These are phyloP conservation scores for Coemansia javaensis DNA, from an alignment of 192 early-diverging fungal genomes.

Conservation along the genomic window DNA sequence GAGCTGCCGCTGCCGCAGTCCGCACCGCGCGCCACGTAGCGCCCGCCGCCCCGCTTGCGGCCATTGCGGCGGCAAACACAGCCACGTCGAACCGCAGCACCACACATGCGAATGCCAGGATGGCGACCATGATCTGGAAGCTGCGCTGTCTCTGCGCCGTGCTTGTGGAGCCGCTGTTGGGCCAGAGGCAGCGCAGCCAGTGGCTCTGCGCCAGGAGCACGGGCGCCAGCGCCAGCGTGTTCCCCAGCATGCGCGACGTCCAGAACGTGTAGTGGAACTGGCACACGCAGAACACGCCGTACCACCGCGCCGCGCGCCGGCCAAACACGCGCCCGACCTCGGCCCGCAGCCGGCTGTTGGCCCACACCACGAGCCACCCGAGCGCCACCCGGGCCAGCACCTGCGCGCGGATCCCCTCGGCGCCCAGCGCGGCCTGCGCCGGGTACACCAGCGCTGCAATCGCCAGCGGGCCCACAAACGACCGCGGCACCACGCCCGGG, in stretches of 20 bases:
- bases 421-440: constrained; percentile 12
- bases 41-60: constrained; percentile 13
- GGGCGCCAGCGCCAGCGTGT: constrained; percentile 75
- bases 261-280: constrained; percentile 93
- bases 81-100: constrained; percentile 61
- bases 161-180: constrained; percentile 1
- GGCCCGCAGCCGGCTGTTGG: constrained; percentile 51
- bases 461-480: constrained; percentile 81
- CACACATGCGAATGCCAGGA: constrained; percentile 39
- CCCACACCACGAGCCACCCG: constrained; percentile 52
- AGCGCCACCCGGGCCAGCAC: constrained; percentile 36
- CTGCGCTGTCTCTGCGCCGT: not conserved
- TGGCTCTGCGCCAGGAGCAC: constrained; percentile 51
- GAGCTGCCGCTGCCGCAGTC: not conserved
- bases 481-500: constrained; percentile 93
- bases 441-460: constrained; percentile 46
- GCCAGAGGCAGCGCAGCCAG: constrained; percentile 37
- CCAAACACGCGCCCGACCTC: constrained; percentile 61
- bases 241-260: constrained; percentile 81
- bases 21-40: constrained; percentile 14
- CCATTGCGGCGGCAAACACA: constrained; percentile 50
- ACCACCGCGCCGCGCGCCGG: constrained; percentile 23
- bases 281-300: constrained; percentile 52
- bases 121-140: constrained; percentile 15
- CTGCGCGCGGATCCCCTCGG: constrained; percentile 24